Conservation (phyloP, 306 rosid species). For the Trifolium fragiferum region DNA sequence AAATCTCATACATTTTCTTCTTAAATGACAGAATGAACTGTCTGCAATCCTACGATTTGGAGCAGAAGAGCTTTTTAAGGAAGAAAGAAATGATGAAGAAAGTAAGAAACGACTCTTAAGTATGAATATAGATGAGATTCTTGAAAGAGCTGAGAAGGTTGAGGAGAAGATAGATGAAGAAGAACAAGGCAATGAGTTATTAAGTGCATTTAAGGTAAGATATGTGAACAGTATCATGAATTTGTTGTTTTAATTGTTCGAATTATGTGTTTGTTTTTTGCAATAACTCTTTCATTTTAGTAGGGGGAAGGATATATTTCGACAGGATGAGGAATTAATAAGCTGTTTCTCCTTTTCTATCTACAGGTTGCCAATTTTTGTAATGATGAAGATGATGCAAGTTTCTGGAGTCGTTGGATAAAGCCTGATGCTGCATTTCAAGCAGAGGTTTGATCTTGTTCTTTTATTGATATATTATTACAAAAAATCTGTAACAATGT, state of each 20-base stretch:
- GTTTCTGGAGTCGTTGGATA: constrained; percentile 99
- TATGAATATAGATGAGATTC: constrained; percentile 99
- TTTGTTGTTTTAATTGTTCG: constrained; percentile 4
- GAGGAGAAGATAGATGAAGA: constrained; percentile 82
- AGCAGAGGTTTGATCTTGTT: constrained; percentile 76
- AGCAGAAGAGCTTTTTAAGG: constrained; percentile 98
- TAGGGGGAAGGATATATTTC: constrained; percentile 2
- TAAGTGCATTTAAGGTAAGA: constrained; percentile 96
- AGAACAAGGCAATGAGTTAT: constrained; percentile 79
- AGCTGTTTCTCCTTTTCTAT: constrained; percentile 16
- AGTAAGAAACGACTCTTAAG: constrained; percentile 88
- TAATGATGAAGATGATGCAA: constrained; percentile 93
- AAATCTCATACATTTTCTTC: constrained; percentile 11
- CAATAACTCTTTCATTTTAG: neutral
- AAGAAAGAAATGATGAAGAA: constrained; percentile 95
- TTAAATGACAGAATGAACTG: constrained; percentile 82
- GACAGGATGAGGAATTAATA: constrained; percentile 6
- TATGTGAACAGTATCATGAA: constrained; percentile 27
- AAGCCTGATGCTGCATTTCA: constrained; percentile 83
- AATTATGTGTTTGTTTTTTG: neutral
- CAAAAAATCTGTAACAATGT: neutral
- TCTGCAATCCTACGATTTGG: constrained; percentile 97
- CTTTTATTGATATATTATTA: neutral
- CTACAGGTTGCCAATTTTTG: constrained; percentile 90
- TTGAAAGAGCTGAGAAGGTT: constrained; percentile 99